These are phyloP conservation scores for Datura wrightii DNA, from an alignment of 257 asterid genomes.

Conservation along the genomic window DNA sequence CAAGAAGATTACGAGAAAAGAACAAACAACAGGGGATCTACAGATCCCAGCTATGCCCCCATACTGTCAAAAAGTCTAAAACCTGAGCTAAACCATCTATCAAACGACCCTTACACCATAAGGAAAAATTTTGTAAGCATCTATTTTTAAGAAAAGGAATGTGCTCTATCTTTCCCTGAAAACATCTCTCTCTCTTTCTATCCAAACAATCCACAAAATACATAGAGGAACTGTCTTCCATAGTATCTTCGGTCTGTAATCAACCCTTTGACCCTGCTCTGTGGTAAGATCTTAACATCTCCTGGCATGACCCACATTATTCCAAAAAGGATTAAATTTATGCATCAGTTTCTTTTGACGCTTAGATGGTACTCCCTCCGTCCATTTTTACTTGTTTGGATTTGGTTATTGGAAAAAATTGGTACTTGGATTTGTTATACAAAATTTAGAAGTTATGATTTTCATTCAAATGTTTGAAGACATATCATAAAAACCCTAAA, in stretches of 20 bases:
- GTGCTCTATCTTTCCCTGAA: background rate
- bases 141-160: background rate
- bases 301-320: background rate
- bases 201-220: background rate
- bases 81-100: background rate
- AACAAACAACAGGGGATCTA: background rate
- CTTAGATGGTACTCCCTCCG: background rate
- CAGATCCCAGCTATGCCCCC: background rate
- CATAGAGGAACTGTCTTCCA: background rate
- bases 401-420: background rate
- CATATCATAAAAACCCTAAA: background rate
- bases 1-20: background rate
- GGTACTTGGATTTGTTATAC: background rate
- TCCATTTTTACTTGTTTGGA: background rate
- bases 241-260: background rate
- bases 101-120: background rate
- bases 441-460: background rate
- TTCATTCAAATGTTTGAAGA: constrained; percentile 4
- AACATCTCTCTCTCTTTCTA: background rate
- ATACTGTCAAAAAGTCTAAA: background rate
- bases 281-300: background rate
- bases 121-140: background rate
- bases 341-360: background rate
- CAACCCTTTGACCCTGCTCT: background rate
- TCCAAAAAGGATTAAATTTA: background rate